Percentiles rank a stretch among this genome's conserved stretches.
Evolutionary conservation across 139 green algal species (phyloP).

Genomic region (Mychonastes homosphaera): DNA sequence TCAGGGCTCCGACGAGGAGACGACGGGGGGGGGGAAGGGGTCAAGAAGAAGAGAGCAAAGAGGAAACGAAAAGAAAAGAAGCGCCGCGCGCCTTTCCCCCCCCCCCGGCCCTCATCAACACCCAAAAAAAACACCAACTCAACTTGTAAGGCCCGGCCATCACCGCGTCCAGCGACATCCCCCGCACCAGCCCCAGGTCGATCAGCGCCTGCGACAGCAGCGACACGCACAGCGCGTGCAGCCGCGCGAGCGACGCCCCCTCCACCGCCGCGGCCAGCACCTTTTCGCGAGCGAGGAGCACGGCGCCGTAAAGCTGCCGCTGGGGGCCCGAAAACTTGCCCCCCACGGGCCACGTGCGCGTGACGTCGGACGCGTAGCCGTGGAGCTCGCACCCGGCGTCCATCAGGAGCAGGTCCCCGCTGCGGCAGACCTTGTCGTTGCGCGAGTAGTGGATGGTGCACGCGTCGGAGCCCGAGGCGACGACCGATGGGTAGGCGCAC

Average conservation of each 20-base stretch:
- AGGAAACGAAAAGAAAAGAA: too few relatives aligned
- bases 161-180: conserved; percentile 12
- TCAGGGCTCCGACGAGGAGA: too few relatives aligned
- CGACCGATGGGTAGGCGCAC: conserved; percentile 65
- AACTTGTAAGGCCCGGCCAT: conserved; percentile 18
- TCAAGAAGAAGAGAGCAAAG: too few relatives aligned
- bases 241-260: conserved; percentile 19
- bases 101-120: too few relatives aligned
- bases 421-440: conserved; percentile 65
- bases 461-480: conserved; percentile 50
- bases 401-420: conserved; percentile 69
- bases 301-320: conserved; percentile 62
- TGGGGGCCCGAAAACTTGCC: conserved; percentile 42
- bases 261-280: conserved; percentile 8
- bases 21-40: neutral
- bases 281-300: conserved; percentile 14
- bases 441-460: conserved; percentile 79
- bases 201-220: conserved; percentile 31
- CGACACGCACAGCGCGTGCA: conserved; percentile 42
- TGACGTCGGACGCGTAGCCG: conserved; percentile 80
- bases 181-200: conserved; percentile 21
- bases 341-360: conserved; percentile 73
- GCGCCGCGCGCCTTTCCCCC: too few relatives aligned
- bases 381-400: conserved; percentile 81
- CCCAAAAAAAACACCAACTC: too few relatives aligned